Base-by-base conservation (phyloP, 2,329 filamentous ascomycete species). In the Penicillium sclerotiorum region DNA sequence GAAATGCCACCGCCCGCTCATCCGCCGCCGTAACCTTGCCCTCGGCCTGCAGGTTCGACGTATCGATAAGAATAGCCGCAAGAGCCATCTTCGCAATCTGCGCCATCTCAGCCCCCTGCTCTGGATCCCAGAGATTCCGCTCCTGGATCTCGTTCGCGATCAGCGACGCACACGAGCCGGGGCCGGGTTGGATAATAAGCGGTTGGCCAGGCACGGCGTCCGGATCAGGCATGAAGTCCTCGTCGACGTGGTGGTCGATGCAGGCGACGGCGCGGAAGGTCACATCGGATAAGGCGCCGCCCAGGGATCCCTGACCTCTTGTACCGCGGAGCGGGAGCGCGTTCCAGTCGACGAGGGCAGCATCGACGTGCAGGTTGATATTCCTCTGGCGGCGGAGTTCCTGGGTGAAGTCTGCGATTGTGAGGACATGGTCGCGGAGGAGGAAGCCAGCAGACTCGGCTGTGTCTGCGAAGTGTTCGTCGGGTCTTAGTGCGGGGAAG, bases 191-290 rank as follows among this genome's bases (percentile, higher is more conserved):
- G 30, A 86, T 77, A 18, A 83, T 68, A 21, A 78, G 71, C 8
- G 80, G 81, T 30, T 79, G 72, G 3, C 65, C 64, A 0, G 76
- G 75, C 18, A 66, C 28, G 4, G 38, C 25, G 3, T 53, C 58
- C 3, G 72, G 63, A 9, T 63, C 30, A 0, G 79, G 73, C 2
- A 85, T 73, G 47, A 73, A 77, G 12, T 69, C 53, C 59, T 87
- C 83, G 47, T 86, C 82, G 4, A 79, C 76, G 57, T 86, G 84
- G 60, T 87, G 83, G 60, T 87, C 83, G 47, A 87, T 80, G 38
- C 79, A 80, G 4, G 79, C 82, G 3, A 73, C 61, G 2, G 84
- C 75, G 13, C 70, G 68, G 44, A 74, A 67, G 2, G 61, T 57
- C 3, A 68, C 59, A 4, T 68, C 59, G 39, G 79, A 78, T 13